Percentiles rank a stretch among this genome's conserved stretches.
Conservation (phyloP, 176 grass and related monocot genomes). For the Bromus sterilis region DNA sequence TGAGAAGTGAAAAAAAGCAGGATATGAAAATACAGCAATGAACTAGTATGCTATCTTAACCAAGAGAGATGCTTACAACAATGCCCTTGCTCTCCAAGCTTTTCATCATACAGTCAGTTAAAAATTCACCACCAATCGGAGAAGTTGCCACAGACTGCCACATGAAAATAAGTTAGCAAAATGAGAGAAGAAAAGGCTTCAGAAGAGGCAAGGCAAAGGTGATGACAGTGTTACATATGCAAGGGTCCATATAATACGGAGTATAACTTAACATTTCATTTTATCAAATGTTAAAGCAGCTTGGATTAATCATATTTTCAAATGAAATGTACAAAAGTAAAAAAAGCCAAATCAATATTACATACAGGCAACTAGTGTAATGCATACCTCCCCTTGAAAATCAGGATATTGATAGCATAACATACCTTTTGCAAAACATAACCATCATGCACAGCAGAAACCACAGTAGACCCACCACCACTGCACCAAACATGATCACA, state of each 20-base stretch:
- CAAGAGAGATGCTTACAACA: constrained; percentile 46
- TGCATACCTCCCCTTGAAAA: background rate
- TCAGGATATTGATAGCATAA: background rate
- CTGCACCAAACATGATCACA: constrained; percentile 46
- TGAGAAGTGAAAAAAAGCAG: constrained; percentile 39
- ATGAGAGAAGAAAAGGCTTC: background rate
- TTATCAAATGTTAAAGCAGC: background rate
- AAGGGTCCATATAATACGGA: background rate
- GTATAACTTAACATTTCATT: background rate
- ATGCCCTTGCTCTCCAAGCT: constrained; percentile 95
- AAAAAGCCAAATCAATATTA: background rate
- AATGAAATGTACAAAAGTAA: background rate
- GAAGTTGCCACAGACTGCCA: constrained; percentile 82
- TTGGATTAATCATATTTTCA: background rate
- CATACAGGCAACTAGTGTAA: background rate
- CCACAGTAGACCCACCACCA: constrained; percentile 88
- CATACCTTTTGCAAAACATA: constrained; percentile 98
- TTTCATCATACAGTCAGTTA: constrained; percentile 99
- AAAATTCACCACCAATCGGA: constrained; percentile 93
- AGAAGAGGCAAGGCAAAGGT: background rate
- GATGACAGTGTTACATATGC: background rate
- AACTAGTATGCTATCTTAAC: constrained; percentile 4
- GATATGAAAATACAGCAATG: constrained; percentile 15
- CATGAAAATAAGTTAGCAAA: constrained; percentile 21
- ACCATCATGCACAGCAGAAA: constrained; percentile 95